phyloP scores from a whole-genome alignment of 139 green algal genomes.

The Astrephomene gubernaculifera region DNA sequence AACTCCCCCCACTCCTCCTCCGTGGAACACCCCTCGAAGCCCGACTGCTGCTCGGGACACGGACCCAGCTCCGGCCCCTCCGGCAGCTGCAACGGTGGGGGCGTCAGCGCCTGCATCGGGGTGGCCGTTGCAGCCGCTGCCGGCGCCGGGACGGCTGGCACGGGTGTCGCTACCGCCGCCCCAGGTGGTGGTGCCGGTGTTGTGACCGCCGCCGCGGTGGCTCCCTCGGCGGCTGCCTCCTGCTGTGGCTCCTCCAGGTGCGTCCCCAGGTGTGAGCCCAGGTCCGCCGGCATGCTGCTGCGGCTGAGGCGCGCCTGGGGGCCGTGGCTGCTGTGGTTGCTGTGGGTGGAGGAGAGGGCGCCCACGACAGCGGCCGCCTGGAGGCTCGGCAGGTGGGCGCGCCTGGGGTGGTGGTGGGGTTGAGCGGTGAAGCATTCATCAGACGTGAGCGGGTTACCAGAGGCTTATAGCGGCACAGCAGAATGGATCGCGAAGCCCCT shows the following conservation, averaged over 20 bases:
- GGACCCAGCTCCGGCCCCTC: no score
- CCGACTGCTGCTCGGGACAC: not conserved
- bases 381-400: constrained; percentile 1
- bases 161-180: not conserved
- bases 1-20: constrained; percentile 37
- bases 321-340: not conserved
- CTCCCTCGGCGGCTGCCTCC: not conserved
- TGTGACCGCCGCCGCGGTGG: not conserved
- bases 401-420: not conserved
- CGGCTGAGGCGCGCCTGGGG: not conserved
- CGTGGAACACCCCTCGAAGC: not conserved
- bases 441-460: no score
- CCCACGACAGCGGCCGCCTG: not conserved
- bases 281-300: no score
- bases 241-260: no score
- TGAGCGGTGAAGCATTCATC: no score
- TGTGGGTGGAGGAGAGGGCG: not conserved
- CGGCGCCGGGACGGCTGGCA: not conserved
- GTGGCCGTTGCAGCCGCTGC: not conserved
- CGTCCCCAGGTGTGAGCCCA: no score
- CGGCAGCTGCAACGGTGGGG: no score
- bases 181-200: no score
- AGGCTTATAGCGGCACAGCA: no score
- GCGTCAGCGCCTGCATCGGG: not conserved
- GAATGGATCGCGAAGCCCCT: no score